These are phyloP conservation scores for Mycogone perniciosa DNA, from an alignment of 2,329 filamentous ascomycete genomes.

Conservation along the genomic window DNA sequence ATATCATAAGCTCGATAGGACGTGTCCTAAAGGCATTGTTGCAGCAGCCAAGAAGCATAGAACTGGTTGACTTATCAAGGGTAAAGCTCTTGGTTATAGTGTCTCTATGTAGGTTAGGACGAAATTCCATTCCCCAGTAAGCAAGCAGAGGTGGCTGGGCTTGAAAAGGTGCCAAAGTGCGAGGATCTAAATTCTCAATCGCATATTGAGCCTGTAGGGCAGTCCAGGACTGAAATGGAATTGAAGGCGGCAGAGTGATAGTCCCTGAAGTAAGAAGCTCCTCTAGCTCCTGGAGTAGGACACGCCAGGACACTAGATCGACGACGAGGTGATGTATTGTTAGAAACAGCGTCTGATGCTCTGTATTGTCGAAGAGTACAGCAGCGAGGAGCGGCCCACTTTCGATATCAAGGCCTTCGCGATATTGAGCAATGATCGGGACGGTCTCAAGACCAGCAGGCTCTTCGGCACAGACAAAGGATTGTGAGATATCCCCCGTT, in stretches of 20 bases:
- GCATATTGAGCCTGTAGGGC: constrained; percentile 1
- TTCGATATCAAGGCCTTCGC: neutral
- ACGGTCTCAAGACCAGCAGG: neutral
- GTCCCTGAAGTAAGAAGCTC: neutral
- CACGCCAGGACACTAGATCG: constrained; percentile 16
- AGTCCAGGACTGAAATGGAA: neutral
- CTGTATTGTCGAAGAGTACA: neutral
- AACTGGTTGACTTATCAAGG: constrained; percentile 3
- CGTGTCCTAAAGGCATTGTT: constrained; percentile 11
- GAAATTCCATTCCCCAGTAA: constrained; percentile 1
- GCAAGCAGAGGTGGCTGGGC: neutral
- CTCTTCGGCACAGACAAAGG: no score
- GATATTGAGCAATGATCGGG: neutral
- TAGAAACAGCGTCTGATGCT: neutral
- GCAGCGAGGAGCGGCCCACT: constrained; percentile 2
- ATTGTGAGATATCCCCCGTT: neutral
- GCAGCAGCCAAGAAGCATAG: constrained; percentile 2
- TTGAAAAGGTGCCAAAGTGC: no score
- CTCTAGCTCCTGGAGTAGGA: constrained; percentile 14
- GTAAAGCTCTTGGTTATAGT: neutral
- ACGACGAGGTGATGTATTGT: constrained; percentile 14
- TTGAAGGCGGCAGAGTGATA: neutral
- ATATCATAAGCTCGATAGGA: constrained; percentile 12
- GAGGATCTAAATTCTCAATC: neutral
- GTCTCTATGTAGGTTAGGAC: neutral